phyloP scores from a whole-genome alignment of 768 basidiomycete genomes.

The Chalciporus chontae region DNA sequence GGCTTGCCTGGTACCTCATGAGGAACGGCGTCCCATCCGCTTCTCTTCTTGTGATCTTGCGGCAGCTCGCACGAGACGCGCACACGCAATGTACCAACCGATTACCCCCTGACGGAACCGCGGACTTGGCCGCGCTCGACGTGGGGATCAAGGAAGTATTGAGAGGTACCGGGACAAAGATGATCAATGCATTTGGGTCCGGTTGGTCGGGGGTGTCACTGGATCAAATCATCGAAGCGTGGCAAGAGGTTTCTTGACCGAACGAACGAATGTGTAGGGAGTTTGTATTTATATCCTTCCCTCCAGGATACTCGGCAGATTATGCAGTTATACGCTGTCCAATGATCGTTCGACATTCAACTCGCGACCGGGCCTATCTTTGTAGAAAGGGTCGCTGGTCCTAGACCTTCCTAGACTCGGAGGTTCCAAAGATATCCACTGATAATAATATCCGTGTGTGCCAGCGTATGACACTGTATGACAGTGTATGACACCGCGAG shows the following conservation, averaged over 20 bases:
- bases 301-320: background rate
- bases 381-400: no score
- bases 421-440: no score
- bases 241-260: constrained; percentile 35
- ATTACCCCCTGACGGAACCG: constrained; percentile 51
- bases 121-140: constrained; percentile 35
- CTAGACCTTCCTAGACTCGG: no score
- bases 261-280: background rate
- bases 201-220: constrained; percentile 73
- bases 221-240: constrained; percentile 60
- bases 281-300: background rate
- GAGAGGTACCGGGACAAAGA: constrained; percentile 79
- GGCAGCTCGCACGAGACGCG: constrained; percentile 59
- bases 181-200: constrained; percentile 63
- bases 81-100: constrained; percentile 50
- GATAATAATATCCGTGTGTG: no score
- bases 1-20: constrained; percentile 69
- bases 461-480: no score
- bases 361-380: no score
- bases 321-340: no score
- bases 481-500: no score
- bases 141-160: constrained; percentile 80
- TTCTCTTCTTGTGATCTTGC: constrained; percentile 59
- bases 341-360: no score
- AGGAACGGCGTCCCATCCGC: constrained; percentile 69